Base-by-base conservation (phyloP, 2,329 filamentous ascomycete species). In the Aspergillus sergii region DNA sequence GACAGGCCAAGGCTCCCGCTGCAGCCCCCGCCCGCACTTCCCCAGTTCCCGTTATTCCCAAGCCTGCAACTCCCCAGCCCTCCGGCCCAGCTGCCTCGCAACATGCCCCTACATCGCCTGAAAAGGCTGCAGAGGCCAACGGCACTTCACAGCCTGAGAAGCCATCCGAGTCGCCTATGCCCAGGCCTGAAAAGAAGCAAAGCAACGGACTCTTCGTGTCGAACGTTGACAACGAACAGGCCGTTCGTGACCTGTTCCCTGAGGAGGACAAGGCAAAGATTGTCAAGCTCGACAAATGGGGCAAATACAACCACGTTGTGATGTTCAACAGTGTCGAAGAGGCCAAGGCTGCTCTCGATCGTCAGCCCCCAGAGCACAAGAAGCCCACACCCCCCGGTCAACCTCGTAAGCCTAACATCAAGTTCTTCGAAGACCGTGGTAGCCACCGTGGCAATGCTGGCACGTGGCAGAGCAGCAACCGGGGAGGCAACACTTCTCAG, bases 161-260 rank as follows among this genome's bases (percentile, higher is more conserved):
- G 64, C 62, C 74, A 14, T 65, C 71, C 11, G 79, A 82, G 41
- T 77, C 76, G 9, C 72, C 90, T 57, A 75, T 80, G 21, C 88
- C 91, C 66, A 89, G 88, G 76, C 69, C 81, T 5, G 85, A 85
- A 8, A 85, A 81, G 73, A 86, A 93, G 72, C 88, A 86, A 69
- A 92, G 90, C 69, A 90, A 93, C 72, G 94, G 92, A 56, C 86
- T 99, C 23, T 99, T 97, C 78, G 89, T 99, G 64, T 92, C 91
- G 81, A 94, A 94, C 72, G 89, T 94, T 26, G 91, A 89, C 71
- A 91, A 87, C 59, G 92, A 94, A 68, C 92, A 97, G 36, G 91
- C 94, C 64, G 90, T 92, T 43, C 89, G 90, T 61, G 89, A 92
- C 39, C 84, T 97, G 28, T 94, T 99, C 75, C 84, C 88, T 1